Evolutionary conservation across 768 basidiomycete species (phyloP), one percentile per base, ranked within the genome.

Genomic region (Gymnopilus junonius): DNA sequence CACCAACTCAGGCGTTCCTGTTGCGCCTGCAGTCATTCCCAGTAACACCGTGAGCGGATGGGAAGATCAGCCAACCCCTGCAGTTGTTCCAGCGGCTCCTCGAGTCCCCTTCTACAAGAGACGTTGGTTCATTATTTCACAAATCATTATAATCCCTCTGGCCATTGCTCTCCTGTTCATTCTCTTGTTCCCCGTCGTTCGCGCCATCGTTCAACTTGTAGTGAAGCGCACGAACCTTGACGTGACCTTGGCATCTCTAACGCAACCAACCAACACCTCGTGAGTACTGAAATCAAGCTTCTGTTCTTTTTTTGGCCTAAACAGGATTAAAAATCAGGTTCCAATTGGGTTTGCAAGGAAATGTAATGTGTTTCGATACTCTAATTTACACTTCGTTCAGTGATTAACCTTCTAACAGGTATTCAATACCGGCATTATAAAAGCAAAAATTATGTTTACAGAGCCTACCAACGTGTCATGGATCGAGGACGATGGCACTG

Each of bases 101-200:
- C 65, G 67, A 17, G 70, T 69, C 31, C 87, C 86, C 14, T 80
- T 89, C 59, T 89, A 87, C 77, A 88, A 85, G 71, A 83, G 78
- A 64, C 81, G 83, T 42, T 84, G 82, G 80, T 90, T 91, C 77
- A 87, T 90, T 62, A 82, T 90, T 63, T 80, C 82, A 29, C 78
- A 80, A 56, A 70, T 86, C 63, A 78, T 90, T 29, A 68, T 79
- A 3, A 73, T 81, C 17, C 80, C 83, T 5, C 68, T 91, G 15
- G 84, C 77, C 35, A 89, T 92, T 57, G 87, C 81, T 15, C 70
- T 91, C 37, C 73, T 91, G 20, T 92, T 91, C 74, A 83, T 91
- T 63, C 50, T 91, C 11, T 73, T 92, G 23, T 91, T 85, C 72
- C 90, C 90, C 6, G 87, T 91, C 59, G 79, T 91, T 59, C 82